A percentile compares a stretch with the other conserved stretches of the same genome.
Conservation (phyloP, 208 protist species). For the Ichthyophonus hoferi region DNA sequence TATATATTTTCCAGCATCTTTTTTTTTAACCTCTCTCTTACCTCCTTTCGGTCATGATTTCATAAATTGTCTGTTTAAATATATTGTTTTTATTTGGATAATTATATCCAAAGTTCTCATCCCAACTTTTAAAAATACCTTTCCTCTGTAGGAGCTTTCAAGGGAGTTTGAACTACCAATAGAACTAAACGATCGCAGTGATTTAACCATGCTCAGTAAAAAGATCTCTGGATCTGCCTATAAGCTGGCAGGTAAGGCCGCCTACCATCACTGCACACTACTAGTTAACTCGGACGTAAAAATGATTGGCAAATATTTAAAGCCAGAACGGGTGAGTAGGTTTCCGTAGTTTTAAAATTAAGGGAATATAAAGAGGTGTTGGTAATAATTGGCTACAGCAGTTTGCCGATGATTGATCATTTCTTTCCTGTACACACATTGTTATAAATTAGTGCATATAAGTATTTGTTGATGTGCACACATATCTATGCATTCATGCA, state of each 20-base stretch:
- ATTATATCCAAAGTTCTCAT: background rate
- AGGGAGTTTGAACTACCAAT: background rate
- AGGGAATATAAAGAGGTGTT: no score
- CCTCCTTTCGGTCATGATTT: background rate
- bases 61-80: background rate
- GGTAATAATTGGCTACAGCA: no score
- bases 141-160: background rate
- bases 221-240: constrained; percentile 17
- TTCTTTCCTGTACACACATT: no score
- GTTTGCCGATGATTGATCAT: no score
- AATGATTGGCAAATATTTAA: background rate
- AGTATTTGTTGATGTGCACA: no score
- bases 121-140: no score
- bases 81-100: background rate
- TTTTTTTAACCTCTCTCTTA: background rate
- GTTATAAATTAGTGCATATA: no score
- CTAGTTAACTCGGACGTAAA: background rate
- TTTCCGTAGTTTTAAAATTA: no score
- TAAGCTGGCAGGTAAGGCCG: background rate
- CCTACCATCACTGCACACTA: constrained; percentile 21
- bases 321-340: background rate
- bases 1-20: background rate
- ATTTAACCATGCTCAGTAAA: background rate
- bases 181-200: constrained; percentile 11
- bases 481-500: no score